These are phyloP conservation scores for Diplocarpon mali DNA, from an alignment of 2,329 filamentous ascomycete genomes.

Conservation along the genomic window DNA sequence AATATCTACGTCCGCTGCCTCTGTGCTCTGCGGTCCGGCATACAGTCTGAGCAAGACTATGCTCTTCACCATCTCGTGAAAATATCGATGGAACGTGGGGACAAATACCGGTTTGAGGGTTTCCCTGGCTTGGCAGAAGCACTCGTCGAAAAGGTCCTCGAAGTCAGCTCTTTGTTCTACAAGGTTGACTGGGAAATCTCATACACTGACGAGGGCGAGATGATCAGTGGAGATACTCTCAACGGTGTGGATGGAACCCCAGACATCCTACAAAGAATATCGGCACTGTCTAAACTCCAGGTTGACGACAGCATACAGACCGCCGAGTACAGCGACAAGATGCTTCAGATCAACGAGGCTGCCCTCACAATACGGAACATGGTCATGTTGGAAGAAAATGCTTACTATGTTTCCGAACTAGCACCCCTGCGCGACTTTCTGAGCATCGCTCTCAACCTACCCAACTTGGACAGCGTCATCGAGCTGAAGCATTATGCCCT, in stretches of 20 bases:
- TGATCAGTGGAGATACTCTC: slow-evolving; percentile 40
- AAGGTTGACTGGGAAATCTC: slow-evolving; percentile 71
- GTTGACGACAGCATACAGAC: slow-evolving; percentile 61
- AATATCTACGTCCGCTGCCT: slow-evolving; percentile 89
- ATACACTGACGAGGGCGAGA: slow-evolving; percentile 51
- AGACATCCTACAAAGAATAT: slow-evolving; percentile 63
- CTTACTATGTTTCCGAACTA: slow-evolving; percentile 65
- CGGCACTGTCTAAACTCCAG: slow-evolving; percentile 46
- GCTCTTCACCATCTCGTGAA: slow-evolving; percentile 89
- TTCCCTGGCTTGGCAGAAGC: slow-evolving; percentile 84
- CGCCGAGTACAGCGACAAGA: slow-evolving; percentile 54
- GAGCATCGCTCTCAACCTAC: slow-evolving; percentile 70
- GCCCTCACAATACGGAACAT: slow-evolving; percentile 87
- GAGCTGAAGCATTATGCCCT: slow-evolving; percentile 87
- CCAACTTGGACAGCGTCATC: slow-evolving; percentile 56
- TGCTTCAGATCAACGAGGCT: slow-evolving; percentile 76
- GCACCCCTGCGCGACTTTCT: slow-evolving; percentile 70
- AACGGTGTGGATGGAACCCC: slow-evolving; percentile 57
- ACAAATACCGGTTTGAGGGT: slow-evolving; percentile 91
- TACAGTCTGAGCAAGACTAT: slow-evolving; percentile 79
- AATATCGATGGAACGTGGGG: slow-evolving; percentile 86
- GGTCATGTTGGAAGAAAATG: slow-evolving; percentile 88
- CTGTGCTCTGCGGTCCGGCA: slow-evolving; percentile 68
- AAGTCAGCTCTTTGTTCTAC: slow-evolving; percentile 70
- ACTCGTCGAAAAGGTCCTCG: slow-evolving; percentile 72